Conservation (phyloP, 148 eudicot genomes). For the Vaccinium myrtillus region DNA sequence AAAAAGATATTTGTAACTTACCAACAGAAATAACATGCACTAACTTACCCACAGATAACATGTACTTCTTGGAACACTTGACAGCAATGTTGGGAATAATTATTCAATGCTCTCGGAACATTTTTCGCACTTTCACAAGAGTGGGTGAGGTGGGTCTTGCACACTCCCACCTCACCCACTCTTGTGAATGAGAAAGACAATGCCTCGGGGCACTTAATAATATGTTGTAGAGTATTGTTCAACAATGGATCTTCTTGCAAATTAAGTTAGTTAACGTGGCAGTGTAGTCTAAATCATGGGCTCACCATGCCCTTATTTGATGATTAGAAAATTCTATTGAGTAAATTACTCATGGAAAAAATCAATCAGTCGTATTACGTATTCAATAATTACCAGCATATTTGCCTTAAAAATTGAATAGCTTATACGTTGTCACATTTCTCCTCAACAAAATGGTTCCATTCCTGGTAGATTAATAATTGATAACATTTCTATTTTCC, state of each 20-base stretch:
- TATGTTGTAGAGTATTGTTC: neutral
- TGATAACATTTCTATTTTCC: neutral
- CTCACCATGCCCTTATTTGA: neutral
- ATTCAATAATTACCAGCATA: neutral
- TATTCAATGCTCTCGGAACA: neutral
- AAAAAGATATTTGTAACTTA: neutral
- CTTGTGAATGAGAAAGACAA: neutral
- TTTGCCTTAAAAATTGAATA: neutral
- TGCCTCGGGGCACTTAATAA: neutral
- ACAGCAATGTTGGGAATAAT: neutral
- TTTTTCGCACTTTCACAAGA: neutral
- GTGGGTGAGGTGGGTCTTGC: neutral
- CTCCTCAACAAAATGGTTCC: neutral
- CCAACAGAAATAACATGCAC: too few relatives aligned
- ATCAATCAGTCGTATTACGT: neutral
- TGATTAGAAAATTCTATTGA: neutral
- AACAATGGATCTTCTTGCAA: neutral
- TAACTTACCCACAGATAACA: neutral
- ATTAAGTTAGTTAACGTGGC: neutral
- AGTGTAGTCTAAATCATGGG: neutral
- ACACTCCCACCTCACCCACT: neutral
- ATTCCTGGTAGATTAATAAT: neutral
- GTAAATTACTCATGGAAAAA: neutral
- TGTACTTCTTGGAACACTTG: neutral
- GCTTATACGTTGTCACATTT: neutral